Base-by-base conservation (phyloP, 495 filamentous ascomycete genomes). In the Barbatosphaeria neglecta region DNA sequence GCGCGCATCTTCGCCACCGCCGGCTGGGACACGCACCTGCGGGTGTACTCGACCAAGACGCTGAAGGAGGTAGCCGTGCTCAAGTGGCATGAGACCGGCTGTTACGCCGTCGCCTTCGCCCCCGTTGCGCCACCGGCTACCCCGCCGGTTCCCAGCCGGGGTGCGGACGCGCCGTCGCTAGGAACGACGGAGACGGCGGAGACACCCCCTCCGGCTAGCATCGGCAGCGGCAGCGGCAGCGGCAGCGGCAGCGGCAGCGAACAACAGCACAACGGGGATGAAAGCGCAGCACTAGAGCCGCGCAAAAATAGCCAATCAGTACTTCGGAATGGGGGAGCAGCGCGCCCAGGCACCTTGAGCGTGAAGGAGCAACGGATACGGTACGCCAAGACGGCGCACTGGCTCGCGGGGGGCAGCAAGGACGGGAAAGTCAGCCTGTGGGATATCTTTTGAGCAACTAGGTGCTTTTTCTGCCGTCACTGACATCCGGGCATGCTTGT, bases 391-490 rank as follows among this genome's bases (percentile, higher is more conserved):
- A 65, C 65, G 25, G 83, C 78, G 28, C 92, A 96, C 61, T 97
- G 92, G 92, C 58, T 97, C 41, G 92, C 82, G 7, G 87, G 78
- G 5, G 92, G 93, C 3, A 83, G 85, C 45, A 98, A 97, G 61
- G 92, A 98, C 66, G 93, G 90, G 23, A 97, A 92, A 57, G 82
- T 97, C 46, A 90, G 86, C 57, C 70, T 98, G 63, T 98, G 92
- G 92, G 88, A 85, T 93, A 50, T 98, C 84, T 71, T 95, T 15
- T 64, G 54, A 47, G 11, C n/a, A n/a, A n/a, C n/a, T n/a, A n/a
- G n/a, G n/a, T n/a, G n/a, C n/a, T n/a, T n/a, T n/a, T n/a, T n/a
- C n/a, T n/a, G n/a, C n/a, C n/a, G n/a, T n/a, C n/a, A n/a, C n/a
- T n/a, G n/a, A n/a, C n/a, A n/a, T n/a, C n/a, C n/a, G n/a, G n/a